phyloP scores from a whole-genome alignment of 2,329 filamentous ascomycete genomes.

The Epicoccum sorghinum region DNA sequence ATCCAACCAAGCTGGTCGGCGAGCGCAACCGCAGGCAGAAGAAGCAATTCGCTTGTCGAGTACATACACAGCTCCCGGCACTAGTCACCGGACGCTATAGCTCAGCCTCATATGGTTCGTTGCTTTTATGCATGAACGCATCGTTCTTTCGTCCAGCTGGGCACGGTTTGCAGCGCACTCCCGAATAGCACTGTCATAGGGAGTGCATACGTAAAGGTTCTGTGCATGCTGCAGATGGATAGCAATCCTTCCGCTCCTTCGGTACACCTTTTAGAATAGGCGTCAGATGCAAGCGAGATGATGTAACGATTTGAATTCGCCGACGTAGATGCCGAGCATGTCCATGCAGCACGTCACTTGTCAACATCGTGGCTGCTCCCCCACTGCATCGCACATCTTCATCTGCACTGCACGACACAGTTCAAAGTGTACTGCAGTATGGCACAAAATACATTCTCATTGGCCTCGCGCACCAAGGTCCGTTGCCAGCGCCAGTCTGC shows the following conservation, averaged over 20 bases:
- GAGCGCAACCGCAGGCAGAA: conserved; percentile 9
- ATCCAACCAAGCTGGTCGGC: conserved; percentile 3
- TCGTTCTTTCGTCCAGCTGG: conserved; percentile 21
- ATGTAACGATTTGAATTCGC: conserved; percentile 28
- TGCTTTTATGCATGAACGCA: conserved; percentile 28
- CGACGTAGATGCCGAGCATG: conserved; percentile 31
- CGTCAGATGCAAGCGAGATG: conserved; percentile 21
- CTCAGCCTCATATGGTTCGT: conserved; percentile 16
- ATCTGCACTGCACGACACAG: conserved; percentile 20
- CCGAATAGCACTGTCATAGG: conserved; percentile 18
- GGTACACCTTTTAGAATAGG: no score
- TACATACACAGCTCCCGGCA: conserved; percentile 4
- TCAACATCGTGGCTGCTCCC: conserved; percentile 17
- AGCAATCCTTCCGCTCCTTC: not conserved
- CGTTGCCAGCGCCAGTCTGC: conserved; percentile 14
- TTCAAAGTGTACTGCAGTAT: conserved; percentile 27
- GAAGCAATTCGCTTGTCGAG: conserved; percentile 17
- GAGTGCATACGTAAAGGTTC: conserved; percentile 8
- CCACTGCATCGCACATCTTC: conserved; percentile 36
- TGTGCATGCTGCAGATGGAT: conserved; percentile 14
- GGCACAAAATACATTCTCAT: conserved; percentile 46
- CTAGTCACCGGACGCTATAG: conserved; percentile 13
- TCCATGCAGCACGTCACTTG: conserved; percentile 26
- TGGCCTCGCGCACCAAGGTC: conserved; percentile 53
- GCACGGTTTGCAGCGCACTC: conserved; percentile 5